These are phyloP conservation scores for Astrothelium macrocarpum DNA, from an alignment of 495 filamentous ascomycete species.

Conservation along the genomic window DNA sequence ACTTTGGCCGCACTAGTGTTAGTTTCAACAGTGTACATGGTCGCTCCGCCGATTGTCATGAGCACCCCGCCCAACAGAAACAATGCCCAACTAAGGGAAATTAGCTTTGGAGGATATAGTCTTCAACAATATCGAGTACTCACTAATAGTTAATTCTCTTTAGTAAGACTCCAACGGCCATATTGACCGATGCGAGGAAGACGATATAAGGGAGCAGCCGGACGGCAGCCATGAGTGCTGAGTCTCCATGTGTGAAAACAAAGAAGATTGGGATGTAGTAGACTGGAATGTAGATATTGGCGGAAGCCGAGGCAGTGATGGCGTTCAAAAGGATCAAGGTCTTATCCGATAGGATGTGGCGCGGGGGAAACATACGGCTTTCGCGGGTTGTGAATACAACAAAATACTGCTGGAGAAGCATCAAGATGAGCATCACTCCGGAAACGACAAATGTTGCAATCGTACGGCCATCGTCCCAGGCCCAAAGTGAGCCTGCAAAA, in stretches of 20 bases:
- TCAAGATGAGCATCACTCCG: not conserved
- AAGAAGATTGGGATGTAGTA: constrained; percentile 46
- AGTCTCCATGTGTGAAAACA: constrained; percentile 46
- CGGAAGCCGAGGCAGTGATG: not conserved
- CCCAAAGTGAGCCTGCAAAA: not conserved
- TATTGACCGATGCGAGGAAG: constrained; percentile 41
- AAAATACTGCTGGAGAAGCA: constrained; percentile 4
- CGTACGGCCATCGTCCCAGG: not conserved
- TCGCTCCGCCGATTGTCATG: too few relatives aligned
- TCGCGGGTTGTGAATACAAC: not conserved
- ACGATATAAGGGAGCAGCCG: constrained; percentile 51
- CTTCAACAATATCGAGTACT: too few relatives aligned
- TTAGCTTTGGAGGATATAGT: too few relatives aligned
- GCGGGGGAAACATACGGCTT: not conserved
- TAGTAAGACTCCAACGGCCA: too few relatives aligned
- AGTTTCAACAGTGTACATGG: too few relatives aligned
- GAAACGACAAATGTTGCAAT: not conserved
- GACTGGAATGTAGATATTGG: not conserved
- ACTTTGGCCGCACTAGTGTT: too few relatives aligned
- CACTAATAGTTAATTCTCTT: too few relatives aligned
- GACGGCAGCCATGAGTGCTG: constrained; percentile 42
- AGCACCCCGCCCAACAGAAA: too few relatives aligned
- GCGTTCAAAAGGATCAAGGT: too few relatives aligned
- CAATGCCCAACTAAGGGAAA: too few relatives aligned
- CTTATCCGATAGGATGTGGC: too few relatives aligned